Evolutionary conservation across 495 filamentous ascomycete species (phyloP).

Genomic region (Hypomontagnella monticulosa): DNA sequence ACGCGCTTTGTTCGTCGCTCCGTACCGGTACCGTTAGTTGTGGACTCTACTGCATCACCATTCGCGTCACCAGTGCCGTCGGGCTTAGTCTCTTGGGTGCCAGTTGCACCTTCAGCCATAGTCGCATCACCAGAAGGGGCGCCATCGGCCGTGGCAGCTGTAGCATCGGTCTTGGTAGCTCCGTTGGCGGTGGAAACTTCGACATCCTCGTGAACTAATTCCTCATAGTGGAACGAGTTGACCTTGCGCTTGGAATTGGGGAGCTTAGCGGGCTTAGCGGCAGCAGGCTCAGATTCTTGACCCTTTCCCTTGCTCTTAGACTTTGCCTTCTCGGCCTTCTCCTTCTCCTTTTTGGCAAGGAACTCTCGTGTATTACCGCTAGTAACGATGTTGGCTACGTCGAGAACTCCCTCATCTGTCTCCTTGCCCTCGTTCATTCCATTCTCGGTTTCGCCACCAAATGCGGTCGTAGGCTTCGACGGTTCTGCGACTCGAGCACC

Average conservation of each 20-base stretch:
- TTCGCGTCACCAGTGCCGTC: constrained; percentile 23
- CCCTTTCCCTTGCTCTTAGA: constrained; percentile 57
- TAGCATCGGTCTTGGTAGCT: constrained; percentile 46
- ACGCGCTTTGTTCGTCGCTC: constrained; percentile 56
- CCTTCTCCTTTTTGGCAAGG: constrained; percentile 88
- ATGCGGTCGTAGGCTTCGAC: constrained; percentile 37
- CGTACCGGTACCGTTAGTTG: constrained; percentile 21
- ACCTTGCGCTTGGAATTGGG: constrained; percentile 84
- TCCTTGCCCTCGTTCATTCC: constrained; percentile 54
- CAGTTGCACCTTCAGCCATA: constrained; percentile 36
- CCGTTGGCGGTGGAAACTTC: constrained; percentile 57
- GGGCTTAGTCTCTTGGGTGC: constrained; percentile 31
- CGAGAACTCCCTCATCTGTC: constrained; percentile 82
- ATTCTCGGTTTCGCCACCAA: constrained; percentile 61
- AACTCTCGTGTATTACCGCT: constrained; percentile 93
- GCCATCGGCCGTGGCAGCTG: constrained; percentile 47
- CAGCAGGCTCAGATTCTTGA: constrained; percentile 68
- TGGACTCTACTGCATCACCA: constrained; percentile 10
- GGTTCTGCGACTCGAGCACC: constrained; percentile 49
- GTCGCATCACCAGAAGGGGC: constrained; percentile 55
- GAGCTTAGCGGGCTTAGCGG: constrained; percentile 66
- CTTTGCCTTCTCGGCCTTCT: constrained; percentile 78
- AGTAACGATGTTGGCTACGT: constrained; percentile 92
- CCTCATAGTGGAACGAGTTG: constrained; percentile 85
- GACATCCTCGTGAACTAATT: constrained; percentile 72